Evolutionary conservation across 495 filamentous ascomycete genomes (phyloP), one percentile per base, ranked within the genome.

Genomic region (Penicillium goetzii): DNA sequence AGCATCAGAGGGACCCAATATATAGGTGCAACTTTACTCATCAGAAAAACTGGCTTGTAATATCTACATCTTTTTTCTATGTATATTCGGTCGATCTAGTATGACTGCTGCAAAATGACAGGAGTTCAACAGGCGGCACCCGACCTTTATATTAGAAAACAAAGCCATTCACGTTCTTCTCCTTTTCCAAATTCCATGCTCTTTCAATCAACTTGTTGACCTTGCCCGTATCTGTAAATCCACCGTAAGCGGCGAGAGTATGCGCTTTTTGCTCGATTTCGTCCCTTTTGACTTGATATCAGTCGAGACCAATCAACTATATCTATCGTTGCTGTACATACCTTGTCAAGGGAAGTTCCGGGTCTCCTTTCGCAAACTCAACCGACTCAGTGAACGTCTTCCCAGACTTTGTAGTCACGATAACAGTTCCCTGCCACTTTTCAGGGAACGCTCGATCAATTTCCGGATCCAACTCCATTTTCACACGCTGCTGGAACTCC

Each of bases 291-390:
- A 54, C 10, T 32, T 2, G 45, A 26, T n/a, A 17, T 60, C 38
- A 66, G 54, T 40, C 15, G 36, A 17, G 28, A 19, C 5, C 9
- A 40, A 40, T 17, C 12, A 7, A 8, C 25, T 8, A 50, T 6
- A 45, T 17, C 10, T 11, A 34, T 9, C 11, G 30, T n/a, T 41
- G n/a, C 40, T 28, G 1, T 61, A 1, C 56, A 32, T 68, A 77
- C 75, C 72, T 72, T 19, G 73, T 72, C 51, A 77, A 67, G 0
- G 75, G 64, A 34, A 71, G 33, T 50, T 73, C 70, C 0, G 75
- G 75, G 47, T 77, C 75, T 51, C 75, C 75, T 59, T 77, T 77
- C 15, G 70, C 68, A 66, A 69, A 73, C 15, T 65, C 61, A 3
- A 71, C 68, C 8, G 68, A 70, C 53, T 76, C 68, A 1, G 59